Conservation (phyloP, 345 rosid genomes). For the Eucalyptus victrix region DNA sequence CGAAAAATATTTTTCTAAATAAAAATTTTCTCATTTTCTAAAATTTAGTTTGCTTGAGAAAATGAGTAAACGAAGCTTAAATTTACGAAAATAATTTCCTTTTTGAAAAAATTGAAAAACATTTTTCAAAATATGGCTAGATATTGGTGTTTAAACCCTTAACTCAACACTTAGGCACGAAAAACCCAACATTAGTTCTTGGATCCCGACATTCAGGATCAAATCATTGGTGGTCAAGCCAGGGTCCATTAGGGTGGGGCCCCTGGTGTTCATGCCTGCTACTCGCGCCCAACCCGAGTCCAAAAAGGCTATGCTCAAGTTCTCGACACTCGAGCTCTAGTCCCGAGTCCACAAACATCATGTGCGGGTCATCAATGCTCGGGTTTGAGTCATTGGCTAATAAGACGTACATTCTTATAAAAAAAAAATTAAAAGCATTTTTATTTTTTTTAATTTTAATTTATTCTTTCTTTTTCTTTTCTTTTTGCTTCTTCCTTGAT, state of each 20-base stretch:
- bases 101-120: rapidly evolving
- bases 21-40: too few relatives aligned
- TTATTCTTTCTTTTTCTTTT: too few relatives aligned
- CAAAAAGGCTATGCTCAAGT: not conserved
- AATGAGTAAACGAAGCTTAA: too few relatives aligned
- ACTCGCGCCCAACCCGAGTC: rapidly evolving
- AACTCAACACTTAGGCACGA: not conserved
- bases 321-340: not conserved
- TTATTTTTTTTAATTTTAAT: too few relatives aligned
- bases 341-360: not conserved
- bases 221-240: rapidly evolving
- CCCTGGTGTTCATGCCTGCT: rapidly evolving
- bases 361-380: rapidly evolving
- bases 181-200: not conserved
- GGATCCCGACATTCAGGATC: rapidly evolving
- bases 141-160: too few relatives aligned
- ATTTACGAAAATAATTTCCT: too few relatives aligned
- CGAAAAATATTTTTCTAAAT: too few relatives aligned
- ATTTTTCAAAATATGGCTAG: too few relatives aligned
- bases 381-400: not conserved
- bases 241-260: not conserved
- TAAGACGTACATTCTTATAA: too few relatives aligned
- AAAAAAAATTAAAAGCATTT: too few relatives aligned
- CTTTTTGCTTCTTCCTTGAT: not conserved
- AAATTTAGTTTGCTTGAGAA: too few relatives aligned